A percentile compares a stretch with the other conserved stretches of the same genome.
Conservation (phyloP, 176 grass and related monocot genomes). For the Chrysopogon serrulatus region DNA sequence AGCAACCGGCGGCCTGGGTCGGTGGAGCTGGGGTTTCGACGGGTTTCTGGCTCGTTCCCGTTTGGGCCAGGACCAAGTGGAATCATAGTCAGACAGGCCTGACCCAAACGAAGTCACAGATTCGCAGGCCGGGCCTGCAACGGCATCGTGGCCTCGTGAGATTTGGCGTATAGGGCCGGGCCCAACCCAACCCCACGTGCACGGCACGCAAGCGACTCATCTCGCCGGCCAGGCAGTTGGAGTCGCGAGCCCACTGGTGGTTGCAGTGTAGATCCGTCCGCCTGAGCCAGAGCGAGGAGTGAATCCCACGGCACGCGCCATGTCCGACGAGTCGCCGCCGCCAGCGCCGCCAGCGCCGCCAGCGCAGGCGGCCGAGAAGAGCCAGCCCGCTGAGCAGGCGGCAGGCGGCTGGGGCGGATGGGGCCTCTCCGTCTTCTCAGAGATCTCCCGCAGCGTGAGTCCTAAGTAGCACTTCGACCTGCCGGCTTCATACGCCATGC, state of each 20-base stretch:
- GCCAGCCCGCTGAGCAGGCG: slow-evolving; percentile 8
- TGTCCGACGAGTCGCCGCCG: slow-evolving; percentile 41
- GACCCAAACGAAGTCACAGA: background rate
- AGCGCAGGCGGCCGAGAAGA: slow-evolving; percentile 1
- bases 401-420: slow-evolving; percentile 83
- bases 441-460: slow-evolving; percentile 85
- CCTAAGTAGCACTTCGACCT: slow-evolving; percentile 32
- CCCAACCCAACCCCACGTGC: slow-evolving; percentile 2
- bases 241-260: slow-evolving; percentile 19
- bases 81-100: background rate
- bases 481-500: background rate
- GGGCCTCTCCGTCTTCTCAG: slow-evolving; percentile 89
- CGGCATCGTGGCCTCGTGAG: background rate
- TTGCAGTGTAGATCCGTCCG: slow-evolving; percentile 48
- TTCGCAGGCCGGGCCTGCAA: background rate
- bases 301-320: slow-evolving; percentile 34
- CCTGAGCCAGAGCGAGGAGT: background rate
- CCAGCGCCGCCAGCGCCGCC: background rate
- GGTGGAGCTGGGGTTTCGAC: slow-evolving; percentile 28
- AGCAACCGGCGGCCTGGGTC: background rate
- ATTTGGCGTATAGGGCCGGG: background rate
- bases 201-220: background rate
- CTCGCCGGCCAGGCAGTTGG: background rate
- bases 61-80: background rate
- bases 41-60: background rate